Conservation (phyloP, 331 rosid species). For the Rhamnella rubrinervis region DNA sequence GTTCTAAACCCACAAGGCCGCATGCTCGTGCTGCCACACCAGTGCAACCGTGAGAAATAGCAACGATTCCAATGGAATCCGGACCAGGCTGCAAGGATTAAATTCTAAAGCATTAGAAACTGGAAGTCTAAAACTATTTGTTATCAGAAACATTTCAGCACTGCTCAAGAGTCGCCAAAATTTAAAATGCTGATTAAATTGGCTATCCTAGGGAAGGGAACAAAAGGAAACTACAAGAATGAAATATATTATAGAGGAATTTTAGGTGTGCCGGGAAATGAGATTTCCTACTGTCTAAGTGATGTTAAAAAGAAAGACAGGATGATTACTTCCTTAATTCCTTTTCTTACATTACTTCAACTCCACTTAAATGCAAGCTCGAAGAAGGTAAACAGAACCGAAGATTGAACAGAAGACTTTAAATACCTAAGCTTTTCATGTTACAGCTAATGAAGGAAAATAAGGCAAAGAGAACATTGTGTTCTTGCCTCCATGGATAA, state of each 20-base stretch:
- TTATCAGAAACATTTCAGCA: background rate
- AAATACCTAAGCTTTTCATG: constrained; percentile 7
- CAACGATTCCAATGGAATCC: constrained; percentile 99
- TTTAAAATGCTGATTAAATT: too few species aligned
- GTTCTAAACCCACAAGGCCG: constrained; percentile 97
- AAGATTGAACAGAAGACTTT: background rate
- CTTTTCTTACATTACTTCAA: background rate
- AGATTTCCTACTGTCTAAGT: constrained; percentile 1
- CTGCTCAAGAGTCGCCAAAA: too few species aligned
- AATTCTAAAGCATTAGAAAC: constrained; percentile 1
- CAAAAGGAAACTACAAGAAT: too few species aligned
- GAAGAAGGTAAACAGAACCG: too few species aligned
- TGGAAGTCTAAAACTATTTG: background rate
- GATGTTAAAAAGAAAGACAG: background rate
- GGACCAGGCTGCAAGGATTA: constrained; percentile 93
- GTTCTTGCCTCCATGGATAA: constrained; percentile 16
- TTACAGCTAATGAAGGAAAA: background rate
- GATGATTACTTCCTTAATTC: background rate
- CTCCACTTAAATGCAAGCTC: too few species aligned
- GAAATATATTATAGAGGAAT: too few species aligned
- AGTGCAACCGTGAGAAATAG: constrained; percentile 96
- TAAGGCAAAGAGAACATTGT: background rate
- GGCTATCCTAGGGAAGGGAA: too few species aligned
- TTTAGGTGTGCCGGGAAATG: background rate
- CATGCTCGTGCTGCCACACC: constrained; percentile 99